Base-by-base conservation (phyloP, 495 filamentous ascomycete species). In the Podospora fimiseda region DNA sequence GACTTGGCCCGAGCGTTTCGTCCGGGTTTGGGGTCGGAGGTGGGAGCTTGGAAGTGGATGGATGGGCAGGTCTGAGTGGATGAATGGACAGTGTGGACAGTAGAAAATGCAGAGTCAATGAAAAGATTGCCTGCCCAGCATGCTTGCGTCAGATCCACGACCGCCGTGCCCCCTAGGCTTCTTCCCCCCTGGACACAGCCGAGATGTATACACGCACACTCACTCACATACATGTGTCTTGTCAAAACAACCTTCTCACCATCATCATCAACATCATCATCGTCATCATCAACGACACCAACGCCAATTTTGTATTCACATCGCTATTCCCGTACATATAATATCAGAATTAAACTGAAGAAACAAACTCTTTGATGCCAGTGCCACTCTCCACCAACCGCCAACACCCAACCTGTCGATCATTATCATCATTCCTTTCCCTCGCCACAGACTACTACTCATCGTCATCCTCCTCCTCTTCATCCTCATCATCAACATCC, bases 401-500 rank as follows among this genome's bases (percentile, higher is more conserved):
- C 39, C 39, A 4, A n/a, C 27, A 33, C 6, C 6, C 27, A n/a
- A n/a, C 11, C 11, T 33, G 27, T 33, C 27, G 27, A 33, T 33
- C 27, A 33, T 33, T 11, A 11, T 33, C 15, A 21, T 14, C 14
- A 22, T 15, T 14, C 46, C n/a, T n/a, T n/a, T n/a, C n/a, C n/a
- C n/a, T 36, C 15, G 16, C 13, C 46, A 24, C 16, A 22, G 38
- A 13, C 14, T 14, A n/a, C 50, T 24, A 41, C 43, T 48, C 51
- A 55, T 55, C 67, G 50, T 80, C 76, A 48, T 84, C 82, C 39
- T 86, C 85, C 22, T 86, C 86, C 5, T 89, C 86, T 33, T 90
- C 88, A 39, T 88, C 87, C 1, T 88, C 87, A 21, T 90, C 87
- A 67, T 95, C 90, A 55, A 95, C 90, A 51, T 97, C 93, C 90